A percentile compares a stretch with the other conserved stretches of the same genome.
Evolutionary conservation across 805 yeast species (phyloP).

Genomic region (Yarrowia sp.): DNA sequence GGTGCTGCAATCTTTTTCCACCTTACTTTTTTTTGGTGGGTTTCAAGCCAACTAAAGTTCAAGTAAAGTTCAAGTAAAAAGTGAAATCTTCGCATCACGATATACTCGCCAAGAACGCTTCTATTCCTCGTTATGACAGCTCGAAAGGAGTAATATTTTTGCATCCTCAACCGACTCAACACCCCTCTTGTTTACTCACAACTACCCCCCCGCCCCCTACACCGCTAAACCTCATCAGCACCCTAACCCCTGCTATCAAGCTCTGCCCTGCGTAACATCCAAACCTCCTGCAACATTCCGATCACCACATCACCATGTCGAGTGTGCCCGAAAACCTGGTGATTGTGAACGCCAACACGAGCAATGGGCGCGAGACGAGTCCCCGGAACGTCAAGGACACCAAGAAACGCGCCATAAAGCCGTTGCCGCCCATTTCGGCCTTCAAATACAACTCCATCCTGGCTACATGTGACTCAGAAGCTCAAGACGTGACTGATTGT

Average conservation of each 20-base stretch:
- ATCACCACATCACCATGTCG: conserved; percentile 13
- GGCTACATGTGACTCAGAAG: conserved; percentile 16
- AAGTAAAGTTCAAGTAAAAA: too few relatives aligned
- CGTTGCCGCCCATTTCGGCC: conserved; percentile 39
- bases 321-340: conserved; percentile 27
- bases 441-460: conserved; percentile 42
- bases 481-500: conserved; percentile 35
- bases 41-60: too few relatives aligned
- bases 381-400: neutral
- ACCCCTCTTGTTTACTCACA: too few relatives aligned
- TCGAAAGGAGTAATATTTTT: neutral
- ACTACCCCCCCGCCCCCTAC: too few relatives aligned
- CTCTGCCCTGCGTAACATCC: conserved; percentile 7
- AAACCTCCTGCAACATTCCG: neutral
- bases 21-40: too few relatives aligned
- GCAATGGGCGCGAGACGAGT: neutral
- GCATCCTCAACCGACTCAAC: neutral
- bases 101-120: too few relatives aligned
- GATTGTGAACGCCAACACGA: conserved; percentile 18
- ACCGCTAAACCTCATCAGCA: too few relatives aligned
- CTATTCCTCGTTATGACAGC: too few relatives aligned
- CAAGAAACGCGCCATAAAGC: conserved; percentile 16
- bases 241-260: conserved; percentile 2
- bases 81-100: too few relatives aligned
- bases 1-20: conserved; percentile 21